A percentile compares a stretch with the other conserved stretches of the same genome.
Evolutionary conservation across 495 filamentous ascomycete genomes (phyloP).

Genomic region (Penicillium daleae): DNA sequence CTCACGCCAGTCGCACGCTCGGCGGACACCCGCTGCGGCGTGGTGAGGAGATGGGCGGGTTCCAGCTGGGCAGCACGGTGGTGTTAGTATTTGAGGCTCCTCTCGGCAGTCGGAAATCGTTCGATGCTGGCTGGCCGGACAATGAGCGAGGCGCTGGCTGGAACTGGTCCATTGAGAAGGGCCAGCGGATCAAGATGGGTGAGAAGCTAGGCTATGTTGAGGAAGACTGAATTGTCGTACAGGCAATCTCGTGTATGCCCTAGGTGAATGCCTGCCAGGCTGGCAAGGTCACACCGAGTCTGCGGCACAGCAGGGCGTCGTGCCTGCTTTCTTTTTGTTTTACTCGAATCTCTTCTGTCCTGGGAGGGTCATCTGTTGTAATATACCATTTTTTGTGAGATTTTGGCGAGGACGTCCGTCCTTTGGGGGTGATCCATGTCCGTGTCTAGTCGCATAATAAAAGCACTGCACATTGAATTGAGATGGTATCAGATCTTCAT

Average conservation of each 20-base stretch:
- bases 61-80: slow-evolving; percentile 93
- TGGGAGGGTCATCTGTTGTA: slow-evolving; percentile 17
- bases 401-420: not conserved
- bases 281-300: not conserved
- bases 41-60: slow-evolving; percentile 97
- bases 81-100: slow-evolving; percentile 98
- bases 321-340: slow-evolving; percentile 9
- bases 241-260: not conserved
- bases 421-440: not conserved
- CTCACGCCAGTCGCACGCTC: slow-evolving; percentile 72
- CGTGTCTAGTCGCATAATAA: not conserved
- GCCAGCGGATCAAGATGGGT: slow-evolving; percentile 86
- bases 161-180: slow-evolving; percentile 80
- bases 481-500: too few species aligned
- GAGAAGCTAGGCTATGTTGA: slow-evolving; percentile 75
- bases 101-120: slow-evolving; percentile 61
- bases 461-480: not conserved
- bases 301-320: not conserved
- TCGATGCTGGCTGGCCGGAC: slow-evolving; percentile 65
- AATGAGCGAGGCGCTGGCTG: slow-evolving; percentile 68
- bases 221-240: slow-evolving; percentile 12
- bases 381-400: slow-evolving; percentile 26
- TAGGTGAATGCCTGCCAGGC: not conserved
- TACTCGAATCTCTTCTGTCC: not conserved
- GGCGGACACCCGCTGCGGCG: slow-evolving; percentile 80